phyloP scores from a whole-genome alignment of 2,329 filamentous ascomycete species.

The Lasiodiplodia citricola region DNA sequence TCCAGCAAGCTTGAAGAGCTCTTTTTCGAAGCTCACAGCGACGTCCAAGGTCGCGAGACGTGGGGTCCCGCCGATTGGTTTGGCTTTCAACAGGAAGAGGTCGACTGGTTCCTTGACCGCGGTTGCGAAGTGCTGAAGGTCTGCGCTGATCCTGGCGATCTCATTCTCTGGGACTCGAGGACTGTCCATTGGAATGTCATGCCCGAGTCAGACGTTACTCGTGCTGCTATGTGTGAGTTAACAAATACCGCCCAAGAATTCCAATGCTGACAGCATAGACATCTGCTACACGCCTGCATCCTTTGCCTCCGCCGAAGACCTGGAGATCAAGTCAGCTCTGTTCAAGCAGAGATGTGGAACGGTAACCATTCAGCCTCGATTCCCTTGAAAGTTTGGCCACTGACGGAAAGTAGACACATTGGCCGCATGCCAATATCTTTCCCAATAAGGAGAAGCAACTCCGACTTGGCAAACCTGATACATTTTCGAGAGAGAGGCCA shows the following conservation, averaged over 20 bases:
- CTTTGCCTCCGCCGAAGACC: conserved; percentile 23
- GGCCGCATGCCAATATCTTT: conserved; percentile 24
- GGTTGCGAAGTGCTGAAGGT: conserved; percentile 50
- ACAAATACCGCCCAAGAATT: too few relatives aligned
- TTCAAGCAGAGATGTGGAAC: conserved; percentile 23
- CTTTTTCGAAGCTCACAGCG: conserved; percentile 44
- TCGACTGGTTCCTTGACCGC: conserved; percentile 50
- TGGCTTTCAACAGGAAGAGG: conserved; percentile 49
- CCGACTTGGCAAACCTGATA: conserved; percentile 1
- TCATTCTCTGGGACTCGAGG: conserved; percentile 55
- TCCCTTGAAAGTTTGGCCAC: too few relatives aligned
- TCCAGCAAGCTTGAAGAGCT: conserved; percentile 49
- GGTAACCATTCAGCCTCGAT: background rate
- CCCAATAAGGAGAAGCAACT: background rate
- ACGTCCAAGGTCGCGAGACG: conserved; percentile 36
- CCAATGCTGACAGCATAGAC: background rate
- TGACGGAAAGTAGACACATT: conserved; percentile 16
- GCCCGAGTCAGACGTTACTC: conserved; percentile 40
- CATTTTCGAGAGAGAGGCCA: background rate
- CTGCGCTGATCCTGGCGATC: conserved; percentile 48
- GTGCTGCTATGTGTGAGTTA: conserved; percentile 18
- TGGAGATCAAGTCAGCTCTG: conserved; percentile 32
- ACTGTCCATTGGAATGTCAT: conserved; percentile 51
- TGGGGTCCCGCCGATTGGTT: conserved; percentile 46
- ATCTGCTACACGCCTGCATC: conserved; percentile 17